Base-by-base conservation (phyloP, 2,329 filamentous ascomycete species). In the Neodidymelliopsis sp. region DNA sequence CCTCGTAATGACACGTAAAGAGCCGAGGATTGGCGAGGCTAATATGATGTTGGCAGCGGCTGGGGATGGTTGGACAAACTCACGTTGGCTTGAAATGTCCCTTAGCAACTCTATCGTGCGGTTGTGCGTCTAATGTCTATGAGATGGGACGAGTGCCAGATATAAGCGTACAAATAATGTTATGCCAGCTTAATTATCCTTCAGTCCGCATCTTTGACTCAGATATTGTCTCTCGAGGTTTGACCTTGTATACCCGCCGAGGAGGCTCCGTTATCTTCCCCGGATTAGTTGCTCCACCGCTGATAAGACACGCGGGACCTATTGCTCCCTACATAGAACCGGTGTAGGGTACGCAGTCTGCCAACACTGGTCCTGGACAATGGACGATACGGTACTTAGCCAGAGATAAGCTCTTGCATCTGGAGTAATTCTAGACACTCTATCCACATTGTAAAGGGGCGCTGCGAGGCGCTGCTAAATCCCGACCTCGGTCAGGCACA, bases 231-330 rank as follows among this genome's bases (percentile, higher is more conserved):
- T 52, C 58, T 33, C 45, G 56, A 31, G 53, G 44, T n/a, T 25
- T 37, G 37, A 35, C 24, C n/a, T 29, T 39, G 31, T 16, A 50
- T 35, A 23, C 35, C 39, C 33, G 42, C 59, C 54, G 53, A 60
- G 34, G 35, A 40, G n/a, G 38, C 33, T 28, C 35, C 56, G 48
- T 55, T 48, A 49, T 57, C 50, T 45, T 45, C 58, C 60, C 64
- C 59, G 56, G 62, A 62, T 63, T 60, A 66, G 62, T 57, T 60
- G 57, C 40, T 50, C 31, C 52, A 58, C 31, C 49, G 42, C 47
- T 59, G 56, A 65, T 65, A 63, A 59, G 54, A 53, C 43, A 45
- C 53, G 55, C 18, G 47, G 38, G 51, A 31, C 48, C 23, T 27
- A 27, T 29, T 22, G 16, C n/a, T 33, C 34, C 28, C 22, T 31